phyloP scores from a whole-genome alignment of 2,329 filamentous ascomycete species.

The Ceratocystis colombiana region DNA sequence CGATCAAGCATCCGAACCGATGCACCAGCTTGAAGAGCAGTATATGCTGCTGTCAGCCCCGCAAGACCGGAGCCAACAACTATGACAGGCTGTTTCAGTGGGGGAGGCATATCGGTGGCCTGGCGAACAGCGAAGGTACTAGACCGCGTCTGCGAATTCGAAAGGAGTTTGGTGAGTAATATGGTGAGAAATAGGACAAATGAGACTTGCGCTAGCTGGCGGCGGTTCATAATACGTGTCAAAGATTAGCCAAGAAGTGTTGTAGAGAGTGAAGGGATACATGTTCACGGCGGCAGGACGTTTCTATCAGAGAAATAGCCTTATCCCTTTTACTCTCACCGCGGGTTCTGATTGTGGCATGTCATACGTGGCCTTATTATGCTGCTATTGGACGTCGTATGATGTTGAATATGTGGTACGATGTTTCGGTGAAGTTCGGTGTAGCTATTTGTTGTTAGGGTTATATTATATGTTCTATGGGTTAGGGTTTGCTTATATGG shows the following conservation, averaged over 20 bases:
- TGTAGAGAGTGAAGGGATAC: neutral
- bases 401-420: neutral
- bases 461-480: neutral
- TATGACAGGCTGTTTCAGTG: slow-evolving; percentile 37
- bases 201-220: slow-evolving; percentile 12
- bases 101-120: neutral
- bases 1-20: slow-evolving; percentile 51
- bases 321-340: too few species aligned
- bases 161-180: neutral
- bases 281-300: neutral
- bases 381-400: neutral
- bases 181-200: slow-evolving; percentile 1
- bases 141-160: neutral
- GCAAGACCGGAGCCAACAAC: slow-evolving; percentile 57
- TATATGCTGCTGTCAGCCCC: slow-evolving; percentile 49
- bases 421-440: neutral
- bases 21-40: slow-evolving; percentile 44
- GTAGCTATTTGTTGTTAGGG: neutral
- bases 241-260: neutral
- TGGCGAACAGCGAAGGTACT: neutral
- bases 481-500: neutral
- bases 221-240: slow-evolving; percentile 4
- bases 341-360: neutral
- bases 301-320: neutral
- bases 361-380: slow-evolving; percentile 5